These are phyloP conservation scores for Zoysia japonica DNA, from an alignment of 176 grass and related monocot genomes.

Conservation along the genomic window DNA sequence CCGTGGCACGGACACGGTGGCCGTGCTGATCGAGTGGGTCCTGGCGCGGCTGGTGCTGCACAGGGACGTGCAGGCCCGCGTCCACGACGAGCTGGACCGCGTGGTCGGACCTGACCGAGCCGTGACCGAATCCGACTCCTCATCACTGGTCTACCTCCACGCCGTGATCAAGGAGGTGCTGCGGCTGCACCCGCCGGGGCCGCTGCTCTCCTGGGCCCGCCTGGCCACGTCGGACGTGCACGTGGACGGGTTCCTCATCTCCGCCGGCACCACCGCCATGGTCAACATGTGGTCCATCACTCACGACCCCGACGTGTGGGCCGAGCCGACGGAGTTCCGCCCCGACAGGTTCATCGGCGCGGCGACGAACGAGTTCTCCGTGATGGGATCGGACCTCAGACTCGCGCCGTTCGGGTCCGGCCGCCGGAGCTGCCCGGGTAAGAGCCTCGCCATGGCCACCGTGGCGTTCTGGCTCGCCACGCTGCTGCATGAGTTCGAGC, in stretches of 20 bases:
- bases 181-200: conserved; percentile 80
- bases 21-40: conserved; percentile 93
- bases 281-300: conserved; percentile 99
- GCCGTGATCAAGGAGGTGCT: conserved; percentile 87
- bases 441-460: conserved; percentile 80
- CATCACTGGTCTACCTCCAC: conserved; percentile 63
- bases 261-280: conserved; percentile 83
- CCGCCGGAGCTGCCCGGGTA: conserved; percentile 74
- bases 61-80: conserved; percentile 62
- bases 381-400: conserved; percentile 65
- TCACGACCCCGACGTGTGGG: conserved; percentile 69
- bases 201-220: conserved; percentile 90
- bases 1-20: conserved; percentile 86
- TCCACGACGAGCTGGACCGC: conserved; percentile 74
- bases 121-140: conserved; percentile 49
- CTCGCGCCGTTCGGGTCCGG: conserved; percentile 88
- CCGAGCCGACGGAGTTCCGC: conserved; percentile 48
- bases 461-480: conserved; percentile 78
- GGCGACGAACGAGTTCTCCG: not conserved
- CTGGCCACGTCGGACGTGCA: conserved; percentile 67
- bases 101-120: conserved; percentile 38
- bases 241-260: conserved; percentile 59
- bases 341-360: conserved; percentile 53
- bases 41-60: conserved; percentile 78
- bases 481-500: conserved; percentile 70